These are phyloP conservation scores for Zanthoxylum bungeanum DNA, from an alignment of 345 rosid species.

Conservation along the genomic window DNA sequence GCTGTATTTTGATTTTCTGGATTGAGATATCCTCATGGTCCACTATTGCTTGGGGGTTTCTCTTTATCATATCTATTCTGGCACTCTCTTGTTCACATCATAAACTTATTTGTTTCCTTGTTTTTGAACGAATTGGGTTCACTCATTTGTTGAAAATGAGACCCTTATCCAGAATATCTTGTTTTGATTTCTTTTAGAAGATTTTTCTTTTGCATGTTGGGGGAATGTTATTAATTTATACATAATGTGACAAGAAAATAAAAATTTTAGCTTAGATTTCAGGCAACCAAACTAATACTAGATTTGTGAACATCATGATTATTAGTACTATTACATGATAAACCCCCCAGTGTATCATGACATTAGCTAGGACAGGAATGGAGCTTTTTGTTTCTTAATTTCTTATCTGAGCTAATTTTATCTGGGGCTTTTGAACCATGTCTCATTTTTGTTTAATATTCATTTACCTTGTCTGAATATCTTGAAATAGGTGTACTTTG, in stretches of 20 bases:
- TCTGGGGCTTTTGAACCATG: too few species aligned
- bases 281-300: not conserved
- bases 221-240: not conserved
- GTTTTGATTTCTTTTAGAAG: not conserved
- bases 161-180: not conserved
- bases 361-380: too few species aligned
- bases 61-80: not conserved
- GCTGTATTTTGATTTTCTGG: not conserved
- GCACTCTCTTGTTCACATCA: not conserved
- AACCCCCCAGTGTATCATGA: too few species aligned
- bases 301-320: not conserved
- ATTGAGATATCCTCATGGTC: constrained; percentile 9
- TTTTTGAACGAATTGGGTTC: constrained; percentile 7
- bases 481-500: too few species aligned
- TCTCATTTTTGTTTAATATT: too few species aligned
- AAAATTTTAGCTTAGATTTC: not conserved
- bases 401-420: too few species aligned
- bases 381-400: too few species aligned
- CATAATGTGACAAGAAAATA: not conserved
- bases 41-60: constrained; percentile 11
- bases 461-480: too few species aligned
- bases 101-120: constrained; percentile 10
- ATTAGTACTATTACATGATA: not conserved
- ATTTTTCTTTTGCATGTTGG: not conserved
- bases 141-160: constrained; percentile 18